Conservation (phyloP, 164 flowering plant species). For the Vitis rupestris region DNA sequence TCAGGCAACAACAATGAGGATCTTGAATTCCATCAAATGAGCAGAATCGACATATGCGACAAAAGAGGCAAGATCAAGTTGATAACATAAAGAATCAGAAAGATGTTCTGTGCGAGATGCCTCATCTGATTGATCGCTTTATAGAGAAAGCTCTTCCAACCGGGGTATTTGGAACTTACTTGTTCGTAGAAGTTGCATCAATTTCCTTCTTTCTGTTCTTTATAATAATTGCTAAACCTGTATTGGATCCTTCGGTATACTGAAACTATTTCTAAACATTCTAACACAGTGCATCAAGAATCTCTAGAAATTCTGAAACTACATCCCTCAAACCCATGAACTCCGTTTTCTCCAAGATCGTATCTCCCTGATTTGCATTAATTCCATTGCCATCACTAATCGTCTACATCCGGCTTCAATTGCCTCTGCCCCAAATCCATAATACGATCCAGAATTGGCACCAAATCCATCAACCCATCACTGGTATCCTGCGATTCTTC, state of each 20-base stretch:
- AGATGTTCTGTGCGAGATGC: too few relatives aligned
- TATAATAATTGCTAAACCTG: too few relatives aligned
- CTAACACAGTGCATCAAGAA: constrained; percentile 68
- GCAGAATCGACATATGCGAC: too few relatives aligned
- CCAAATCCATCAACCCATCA: constrained; percentile 29
- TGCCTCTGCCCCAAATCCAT: constrained; percentile 55
- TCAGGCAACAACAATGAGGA: too few relatives aligned
- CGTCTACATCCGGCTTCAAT: constrained; percentile 37
- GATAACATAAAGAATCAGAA: too few relatives aligned
- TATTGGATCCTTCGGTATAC: constrained; percentile 37
- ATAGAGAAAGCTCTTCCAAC: too few relatives aligned
- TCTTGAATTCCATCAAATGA: too few relatives aligned
- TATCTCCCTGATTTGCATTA: not conserved
- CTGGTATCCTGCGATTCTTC: constrained; percentile 29
- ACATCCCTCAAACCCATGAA: constrained; percentile 47
- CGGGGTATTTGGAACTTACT: too few relatives aligned
- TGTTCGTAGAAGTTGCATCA: too few relatives aligned
- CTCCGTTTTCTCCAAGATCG: constrained; percentile 49
- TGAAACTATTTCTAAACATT: constrained; percentile 63
- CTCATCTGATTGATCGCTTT: too few relatives aligned
- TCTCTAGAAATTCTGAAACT: constrained; percentile 53
- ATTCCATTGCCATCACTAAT: constrained; percentile 12
- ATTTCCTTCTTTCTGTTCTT: too few relatives aligned
- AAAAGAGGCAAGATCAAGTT: too few relatives aligned
- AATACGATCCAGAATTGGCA: constrained; percentile 38